Percentiles rank a stretch among this genome's conserved stretches.
These are phyloP conservation scores for Capronia epimyces DNA, from an alignment of 2,329 filamentous ascomycete genomes.

Conservation along the genomic window DNA sequence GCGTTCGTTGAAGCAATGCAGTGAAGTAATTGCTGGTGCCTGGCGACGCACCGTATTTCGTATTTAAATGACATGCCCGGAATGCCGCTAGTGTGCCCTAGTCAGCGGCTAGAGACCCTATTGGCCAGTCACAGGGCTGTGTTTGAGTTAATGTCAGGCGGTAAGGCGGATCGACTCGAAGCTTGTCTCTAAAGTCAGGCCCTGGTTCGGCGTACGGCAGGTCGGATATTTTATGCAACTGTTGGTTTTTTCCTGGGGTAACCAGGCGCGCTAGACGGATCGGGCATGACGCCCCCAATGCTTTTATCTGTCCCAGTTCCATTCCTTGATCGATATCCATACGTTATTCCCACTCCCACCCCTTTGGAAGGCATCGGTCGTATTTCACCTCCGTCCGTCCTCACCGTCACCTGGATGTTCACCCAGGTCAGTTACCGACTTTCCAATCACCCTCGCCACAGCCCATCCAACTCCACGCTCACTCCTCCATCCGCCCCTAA, in stretches of 20 bases:
- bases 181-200: too few relatives aligned
- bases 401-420: not conserved
- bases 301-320: not conserved
- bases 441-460: too few relatives aligned
- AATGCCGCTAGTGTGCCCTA: too few relatives aligned
- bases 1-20: too few relatives aligned
- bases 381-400: not conserved
- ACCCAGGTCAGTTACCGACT: too few relatives aligned
- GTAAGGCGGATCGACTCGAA: too few relatives aligned
- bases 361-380: not conserved
- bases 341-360: not conserved
- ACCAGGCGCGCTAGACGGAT: not conserved
- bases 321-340: not conserved
- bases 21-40: too few relatives aligned
- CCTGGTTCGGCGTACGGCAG: not conserved
- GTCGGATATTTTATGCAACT: conserved; percentile 15
- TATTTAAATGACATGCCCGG: too few relatives aligned
- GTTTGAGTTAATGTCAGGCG: too few relatives aligned
- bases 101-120: too few relatives aligned
- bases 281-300: not conserved
- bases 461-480: not conserved
- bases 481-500: not conserved
- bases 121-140: too few relatives aligned
- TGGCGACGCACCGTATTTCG: too few relatives aligned
- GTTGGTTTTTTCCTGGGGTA: conserved; percentile 1